Evolutionary conservation across 2,329 filamentous ascomycete genomes (phyloP).

Genomic region (Epichloe glyceriae): DNA sequence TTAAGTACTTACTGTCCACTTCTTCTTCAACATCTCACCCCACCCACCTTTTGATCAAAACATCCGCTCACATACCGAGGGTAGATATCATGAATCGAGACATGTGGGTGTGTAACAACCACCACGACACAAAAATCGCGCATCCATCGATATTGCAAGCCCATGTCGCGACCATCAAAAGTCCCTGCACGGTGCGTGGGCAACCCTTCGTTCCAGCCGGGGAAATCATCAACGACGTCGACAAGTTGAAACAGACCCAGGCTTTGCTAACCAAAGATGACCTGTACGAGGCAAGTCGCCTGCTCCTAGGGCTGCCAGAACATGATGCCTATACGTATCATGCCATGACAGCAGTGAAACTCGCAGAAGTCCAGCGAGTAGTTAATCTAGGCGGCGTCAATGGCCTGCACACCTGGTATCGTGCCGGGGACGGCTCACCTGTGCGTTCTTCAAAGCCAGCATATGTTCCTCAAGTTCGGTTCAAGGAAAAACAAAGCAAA

Average conservation of each 20-base stretch:
- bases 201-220: slow-evolving; percentile 30
- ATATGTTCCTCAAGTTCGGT: neutral
- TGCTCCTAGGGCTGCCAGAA: slow-evolving; percentile 30
- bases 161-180: slow-evolving; percentile 16
- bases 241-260: slow-evolving; percentile 23
- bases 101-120: neutral
- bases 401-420: slow-evolving; percentile 38
- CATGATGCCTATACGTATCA: slow-evolving; percentile 37
- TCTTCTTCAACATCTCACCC: too few species aligned
- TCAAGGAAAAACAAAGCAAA: neutral
- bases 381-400: slow-evolving; percentile 31
- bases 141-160: neutral
- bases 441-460: slow-evolving; percentile 12
- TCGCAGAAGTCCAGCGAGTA: slow-evolving; percentile 34
- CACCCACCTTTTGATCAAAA: too few species aligned
- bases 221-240: slow-evolving; percentile 24
- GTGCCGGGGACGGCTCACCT: slow-evolving; percentile 20
- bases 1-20: too few species aligned
- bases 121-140: neutral
- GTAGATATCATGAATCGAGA: too few species aligned
- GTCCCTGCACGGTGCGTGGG: slow-evolving; percentile 30
- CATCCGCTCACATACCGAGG: too few species aligned
- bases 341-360: slow-evolving; percentile 35
- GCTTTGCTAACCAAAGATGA: slow-evolving; percentile 30
- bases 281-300: slow-evolving; percentile 29